phyloP scores from a whole-genome alignment of 371 early-diverging fungal species.

The Mucor piriformis region DNA sequence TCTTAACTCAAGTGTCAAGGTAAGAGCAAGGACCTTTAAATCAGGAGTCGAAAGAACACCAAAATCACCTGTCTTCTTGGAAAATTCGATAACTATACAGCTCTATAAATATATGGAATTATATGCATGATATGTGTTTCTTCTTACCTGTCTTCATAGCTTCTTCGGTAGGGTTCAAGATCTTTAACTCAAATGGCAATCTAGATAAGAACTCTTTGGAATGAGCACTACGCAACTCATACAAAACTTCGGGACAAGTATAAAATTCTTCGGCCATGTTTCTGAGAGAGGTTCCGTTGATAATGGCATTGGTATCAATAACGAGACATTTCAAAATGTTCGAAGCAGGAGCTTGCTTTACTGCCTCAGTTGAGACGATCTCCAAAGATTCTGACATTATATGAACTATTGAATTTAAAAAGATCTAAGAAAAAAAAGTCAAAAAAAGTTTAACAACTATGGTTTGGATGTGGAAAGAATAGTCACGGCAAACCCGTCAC shows the following conservation, averaged over 20 bases:
- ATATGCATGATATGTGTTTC: no score
- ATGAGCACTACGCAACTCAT: slow-evolving; percentile 82
- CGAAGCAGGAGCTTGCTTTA: background rate
- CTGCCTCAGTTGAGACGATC: background rate
- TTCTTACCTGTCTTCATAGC: slow-evolving; percentile 72
- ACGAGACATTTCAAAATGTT: slow-evolving; percentile 47
- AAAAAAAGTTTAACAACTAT: background rate
- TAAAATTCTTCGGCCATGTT: slow-evolving; percentile 74
- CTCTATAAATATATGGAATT: background rate
- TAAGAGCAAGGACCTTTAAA: slow-evolving; percentile 88
- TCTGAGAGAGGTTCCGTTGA: slow-evolving; percentile 50
- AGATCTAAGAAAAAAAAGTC: slow-evolving; percentile 2
- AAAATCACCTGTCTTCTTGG: slow-evolving; percentile 94
- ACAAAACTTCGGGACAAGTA: slow-evolving; percentile 88
- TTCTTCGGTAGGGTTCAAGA: slow-evolving; percentile 75
- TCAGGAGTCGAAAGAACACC: slow-evolving; percentile 82
- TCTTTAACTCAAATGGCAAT: slow-evolving; percentile 68
- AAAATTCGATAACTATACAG: slow-evolving; percentile 72
- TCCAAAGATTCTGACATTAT: slow-evolving; percentile 14
- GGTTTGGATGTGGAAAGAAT: background rate
- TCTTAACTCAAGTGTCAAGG: slow-evolving; percentile 83
- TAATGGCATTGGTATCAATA: slow-evolving; percentile 67
- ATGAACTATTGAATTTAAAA: background rate
- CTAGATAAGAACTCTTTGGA: slow-evolving; percentile 69
- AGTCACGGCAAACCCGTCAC: background rate